Evolutionary conservation across 306 rosid species (phyloP).

Genomic region (Acacia confusa): DNA sequence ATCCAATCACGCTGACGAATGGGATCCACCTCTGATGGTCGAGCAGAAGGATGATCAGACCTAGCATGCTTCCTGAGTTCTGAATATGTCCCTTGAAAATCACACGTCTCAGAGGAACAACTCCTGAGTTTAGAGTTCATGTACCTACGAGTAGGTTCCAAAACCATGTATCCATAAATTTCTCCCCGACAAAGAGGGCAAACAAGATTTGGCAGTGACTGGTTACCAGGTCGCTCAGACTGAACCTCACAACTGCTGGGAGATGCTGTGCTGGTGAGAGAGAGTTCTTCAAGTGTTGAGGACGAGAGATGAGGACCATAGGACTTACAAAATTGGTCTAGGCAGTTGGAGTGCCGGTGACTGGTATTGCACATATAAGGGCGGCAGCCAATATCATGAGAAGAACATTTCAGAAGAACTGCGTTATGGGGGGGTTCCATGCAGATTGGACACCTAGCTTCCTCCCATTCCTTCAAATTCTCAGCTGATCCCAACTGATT

Average conservation of each 20-base stretch:
- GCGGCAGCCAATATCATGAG: slow-evolving; percentile 72
- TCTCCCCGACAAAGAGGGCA: slow-evolving; percentile 92
- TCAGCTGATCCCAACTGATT: slow-evolving; percentile 40
- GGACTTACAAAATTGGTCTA: slow-evolving; percentile 78
- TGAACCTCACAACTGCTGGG: slow-evolving; percentile 38
- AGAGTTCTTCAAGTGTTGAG: slow-evolving; percentile 54
- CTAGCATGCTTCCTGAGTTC: slow-evolving; percentile 86
- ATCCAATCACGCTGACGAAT: slow-evolving; percentile 56
- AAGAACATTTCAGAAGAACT: slow-evolving; percentile 73
- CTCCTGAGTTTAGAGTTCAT: slow-evolving; percentile 67
- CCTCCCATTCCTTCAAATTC: slow-evolving; percentile 72
- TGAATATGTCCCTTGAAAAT: slow-evolving; percentile 61
- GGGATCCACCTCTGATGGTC: slow-evolving; percentile 79
- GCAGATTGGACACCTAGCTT: slow-evolving; percentile 78
- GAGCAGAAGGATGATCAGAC: slow-evolving; percentile 67
- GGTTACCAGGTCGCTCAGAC: slow-evolving; percentile 38
- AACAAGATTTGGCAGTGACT: slow-evolving; percentile 40
- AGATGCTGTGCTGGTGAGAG: slow-evolving; percentile 46
- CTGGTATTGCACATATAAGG: slow-evolving; percentile 88
- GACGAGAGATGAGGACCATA: slow-evolving; percentile 52
- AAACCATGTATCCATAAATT: slow-evolving; percentile 66
- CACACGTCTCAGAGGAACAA: slow-evolving; percentile 76
- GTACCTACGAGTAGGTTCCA: slow-evolving; percentile 58
- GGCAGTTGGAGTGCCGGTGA: slow-evolving; percentile 82
- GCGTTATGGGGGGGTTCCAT: slow-evolving; percentile 81